A percentile compares a stretch with the other conserved stretches of the same genome.
phyloP scores from a whole-genome alignment of 768 basidiomycete genomes.

The Multifurca ochricompacta region DNA sequence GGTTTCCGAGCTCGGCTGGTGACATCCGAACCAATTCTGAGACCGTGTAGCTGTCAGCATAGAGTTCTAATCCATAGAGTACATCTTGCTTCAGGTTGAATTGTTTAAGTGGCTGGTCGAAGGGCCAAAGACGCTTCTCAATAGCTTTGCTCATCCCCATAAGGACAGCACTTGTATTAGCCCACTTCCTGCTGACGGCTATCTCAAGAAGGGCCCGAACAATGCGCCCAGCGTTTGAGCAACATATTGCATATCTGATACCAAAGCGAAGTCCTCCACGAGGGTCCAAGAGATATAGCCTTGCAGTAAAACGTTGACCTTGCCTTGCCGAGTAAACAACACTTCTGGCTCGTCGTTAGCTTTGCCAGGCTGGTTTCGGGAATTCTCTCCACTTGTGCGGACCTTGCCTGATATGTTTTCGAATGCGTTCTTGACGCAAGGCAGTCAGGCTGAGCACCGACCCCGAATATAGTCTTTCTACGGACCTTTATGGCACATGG shows the following conservation, averaged over 20 bases:
- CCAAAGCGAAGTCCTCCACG: conserved; percentile 93
- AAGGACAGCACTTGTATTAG: conserved; percentile 66
- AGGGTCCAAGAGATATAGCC: conserved; percentile 71
- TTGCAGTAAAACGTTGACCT: conserved; percentile 94
- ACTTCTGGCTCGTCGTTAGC: background rate
- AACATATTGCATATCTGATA: conserved; percentile 90
- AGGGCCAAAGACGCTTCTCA: conserved; percentile 91
- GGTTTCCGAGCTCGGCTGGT: conserved; percentile 62
- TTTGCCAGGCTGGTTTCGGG: conserved; percentile 1
- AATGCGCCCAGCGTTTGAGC: conserved; percentile 95
- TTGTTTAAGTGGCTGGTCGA: conserved; percentile 83
- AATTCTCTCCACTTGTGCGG: conserved; percentile 9
- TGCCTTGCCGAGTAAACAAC: conserved; percentile 41
- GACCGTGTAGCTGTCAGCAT: conserved; percentile 75
- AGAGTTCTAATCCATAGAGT: conserved; percentile 66
- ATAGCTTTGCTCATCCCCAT: conserved; percentile 91
- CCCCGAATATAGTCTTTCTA: conserved; percentile 52
- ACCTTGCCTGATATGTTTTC: conserved; percentile 13
- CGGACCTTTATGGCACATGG: conserved; percentile 54
- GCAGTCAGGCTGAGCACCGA: background rate
- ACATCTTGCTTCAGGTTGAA: conserved; percentile 71
- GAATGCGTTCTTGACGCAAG: conserved; percentile 2
- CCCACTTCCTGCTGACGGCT: conserved; percentile 89
- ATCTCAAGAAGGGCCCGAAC: conserved; percentile 93
- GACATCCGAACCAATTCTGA: conserved; percentile 62